These are phyloP conservation scores for Xylaria scruposa DNA, from an alignment of 495 filamentous ascomycete genomes.

Conservation along the genomic window DNA sequence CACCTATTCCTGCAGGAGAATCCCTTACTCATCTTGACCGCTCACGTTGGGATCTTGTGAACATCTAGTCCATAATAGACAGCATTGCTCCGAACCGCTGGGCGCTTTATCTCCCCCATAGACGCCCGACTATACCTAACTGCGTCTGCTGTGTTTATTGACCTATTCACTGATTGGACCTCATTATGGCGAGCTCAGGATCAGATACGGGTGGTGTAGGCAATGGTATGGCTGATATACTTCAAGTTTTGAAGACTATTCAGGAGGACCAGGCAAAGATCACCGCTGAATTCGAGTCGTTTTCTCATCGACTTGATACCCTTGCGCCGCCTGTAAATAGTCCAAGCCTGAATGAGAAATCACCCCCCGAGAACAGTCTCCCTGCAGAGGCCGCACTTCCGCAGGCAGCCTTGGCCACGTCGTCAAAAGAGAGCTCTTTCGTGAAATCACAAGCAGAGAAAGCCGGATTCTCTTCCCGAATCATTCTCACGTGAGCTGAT, in stretches of 20 bases:
- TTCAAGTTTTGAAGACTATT: constrained; percentile 58
- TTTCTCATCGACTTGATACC: constrained; percentile 69
- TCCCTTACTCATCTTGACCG: not conserved
- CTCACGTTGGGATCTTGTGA: constrained; percentile 6
- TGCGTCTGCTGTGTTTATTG: constrained; percentile 6
- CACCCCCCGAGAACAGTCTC: constrained; percentile 24
- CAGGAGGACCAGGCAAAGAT: constrained; percentile 65
- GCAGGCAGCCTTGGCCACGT: constrained; percentile 27
- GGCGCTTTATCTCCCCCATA: not conserved
- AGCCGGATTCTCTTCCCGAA: constrained; percentile 62
- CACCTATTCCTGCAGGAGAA: not conserved
- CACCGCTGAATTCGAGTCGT: constrained; percentile 66
- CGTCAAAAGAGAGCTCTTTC: constrained; percentile 30
- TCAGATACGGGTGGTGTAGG: constrained; percentile 28
- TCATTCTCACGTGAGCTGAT: constrained; percentile 62
- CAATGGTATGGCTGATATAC: constrained; percentile 57
- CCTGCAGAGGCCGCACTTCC: constrained; percentile 19
- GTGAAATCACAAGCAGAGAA: constrained; percentile 34
- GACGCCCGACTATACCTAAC: not conserved
- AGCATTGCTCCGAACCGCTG: not conserved
- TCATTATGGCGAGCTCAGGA: constrained; percentile 38
- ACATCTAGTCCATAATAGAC: not conserved
- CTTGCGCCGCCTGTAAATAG: constrained; percentile 54
- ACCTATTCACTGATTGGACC: constrained; percentile 16
- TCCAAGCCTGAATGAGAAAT: constrained; percentile 29